Conservation (phyloP, 176 grass and related monocot species). For the Oryza brachyantha region DNA sequence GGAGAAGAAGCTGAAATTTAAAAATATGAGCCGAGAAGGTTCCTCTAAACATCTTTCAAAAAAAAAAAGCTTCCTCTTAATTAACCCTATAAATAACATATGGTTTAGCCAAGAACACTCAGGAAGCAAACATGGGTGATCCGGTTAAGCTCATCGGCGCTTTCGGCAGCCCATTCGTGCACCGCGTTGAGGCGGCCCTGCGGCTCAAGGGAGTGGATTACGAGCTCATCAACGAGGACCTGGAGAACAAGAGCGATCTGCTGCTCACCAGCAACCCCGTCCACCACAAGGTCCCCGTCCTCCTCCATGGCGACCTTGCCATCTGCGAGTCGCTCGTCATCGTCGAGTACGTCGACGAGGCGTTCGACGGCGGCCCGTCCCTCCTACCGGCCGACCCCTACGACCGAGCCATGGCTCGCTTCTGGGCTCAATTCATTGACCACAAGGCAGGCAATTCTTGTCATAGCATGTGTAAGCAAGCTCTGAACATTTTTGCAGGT, state of each 20-base stretch:
- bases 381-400: conserved; percentile 26
- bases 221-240: conserved; percentile 41
- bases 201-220: conserved; percentile 43
- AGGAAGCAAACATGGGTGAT: conserved; percentile 20
- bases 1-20: neutral
- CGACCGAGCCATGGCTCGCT: conserved; percentile 12
- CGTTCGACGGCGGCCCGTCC: conserved; percentile 21
- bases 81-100: too few relatives aligned
- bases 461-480: too few relatives aligned
- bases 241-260: conserved; percentile 45
- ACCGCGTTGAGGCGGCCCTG: conserved; percentile 29
- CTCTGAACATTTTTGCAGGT: too few relatives aligned
- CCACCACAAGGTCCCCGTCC: conserved; percentile 49
- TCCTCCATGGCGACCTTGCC: conserved; percentile 40
- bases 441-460: conserved; percentile 34
- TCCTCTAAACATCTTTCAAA: too few relatives aligned
- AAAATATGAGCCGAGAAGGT: neutral
- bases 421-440: conserved; percentile 47
- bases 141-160: conserved; percentile 37
- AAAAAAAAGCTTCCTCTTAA: neutral
- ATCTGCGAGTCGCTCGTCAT: conserved; percentile 48
- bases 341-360: conserved; percentile 57
- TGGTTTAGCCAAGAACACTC: too few relatives aligned
- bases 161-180: conserved; percentile 26
- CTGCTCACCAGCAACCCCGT: conserved; percentile 45